Evolutionary conservation across 305 asterid genomes (phyloP).

Genomic region (Solanum chacoense): DNA sequence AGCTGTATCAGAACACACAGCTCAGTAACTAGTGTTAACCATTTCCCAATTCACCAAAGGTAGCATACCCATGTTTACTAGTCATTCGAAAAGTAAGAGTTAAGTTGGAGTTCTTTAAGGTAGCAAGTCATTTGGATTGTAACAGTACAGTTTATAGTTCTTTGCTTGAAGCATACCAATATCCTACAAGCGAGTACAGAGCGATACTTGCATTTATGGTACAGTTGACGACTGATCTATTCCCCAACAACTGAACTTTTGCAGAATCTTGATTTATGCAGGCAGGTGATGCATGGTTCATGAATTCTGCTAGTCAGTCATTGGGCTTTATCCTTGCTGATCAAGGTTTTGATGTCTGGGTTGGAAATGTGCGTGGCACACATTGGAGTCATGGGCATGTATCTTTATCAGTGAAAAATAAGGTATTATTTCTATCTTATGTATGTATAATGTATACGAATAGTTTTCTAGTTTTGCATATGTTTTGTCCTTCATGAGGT

Average conservation of each 20-base stretch:
- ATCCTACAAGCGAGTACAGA: neutral
- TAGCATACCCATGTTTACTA: neutral
- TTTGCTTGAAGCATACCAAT: neutral
- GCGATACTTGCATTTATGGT: neutral
- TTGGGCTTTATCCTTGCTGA: slow-evolving; percentile 91
- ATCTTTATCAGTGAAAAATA: slow-evolving; percentile 50
- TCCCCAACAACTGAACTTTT: neutral
- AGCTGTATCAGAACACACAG: neutral
- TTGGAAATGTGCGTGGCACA: slow-evolving; percentile 96
- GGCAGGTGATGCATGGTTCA: slow-evolving; percentile 98
- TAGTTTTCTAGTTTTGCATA: neutral
- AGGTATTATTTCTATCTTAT: slow-evolving; percentile 25
- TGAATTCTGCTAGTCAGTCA: slow-evolving; percentile 65
- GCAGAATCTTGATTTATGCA: slow-evolving; percentile 22
- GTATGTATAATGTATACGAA: neutral
- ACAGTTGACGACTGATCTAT: neutral
- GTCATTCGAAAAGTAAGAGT: neutral
- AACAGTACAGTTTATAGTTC: neutral
- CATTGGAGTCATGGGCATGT: slow-evolving; percentile 93
- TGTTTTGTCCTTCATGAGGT: neutral
- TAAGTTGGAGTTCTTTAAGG: neutral
- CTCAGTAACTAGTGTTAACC: neutral
- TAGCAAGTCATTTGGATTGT: neutral
- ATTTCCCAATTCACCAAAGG: neutral
- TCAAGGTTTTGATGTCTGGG: slow-evolving; percentile 94